Evolutionary conservation across 805 yeast species (phyloP), one percentile per base, ranked within the genome.

Genomic region (Saturnispora hagleri): DNA sequence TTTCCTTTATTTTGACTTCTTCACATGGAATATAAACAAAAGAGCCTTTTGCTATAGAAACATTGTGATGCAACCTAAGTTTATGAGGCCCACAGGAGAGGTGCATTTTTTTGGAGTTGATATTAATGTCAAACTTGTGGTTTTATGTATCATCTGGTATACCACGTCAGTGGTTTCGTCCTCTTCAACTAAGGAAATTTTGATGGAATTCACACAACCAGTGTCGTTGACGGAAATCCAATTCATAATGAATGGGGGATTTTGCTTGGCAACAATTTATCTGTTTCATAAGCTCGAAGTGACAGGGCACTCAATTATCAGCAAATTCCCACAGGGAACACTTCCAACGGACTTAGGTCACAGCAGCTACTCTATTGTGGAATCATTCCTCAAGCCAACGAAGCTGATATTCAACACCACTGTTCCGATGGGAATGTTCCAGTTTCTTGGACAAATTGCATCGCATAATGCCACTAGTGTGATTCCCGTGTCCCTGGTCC

Each of bases 401-500:
- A 57, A 64, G 46, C 62, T 73, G 48, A 71, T 84, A 34, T 58
- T 86, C 15, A 62, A 71, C 47, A 83, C 89, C 13, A 88, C 96
- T 0, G 77, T 88, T 22, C 98, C 98, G 18, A 89, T 91, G 96
- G 98, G 97, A 7, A 72, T 82, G 55, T 93, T 91, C 70, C 98
- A 91, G 71, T 86, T 91, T 58, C 72, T 84, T 20, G 99, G 98
- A 20, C 98, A 91, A 67, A 81, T 90, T 55, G 80, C 95, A 13
- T 80, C 95, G 7, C 97, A 90, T 65, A 86, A 86, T 63, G 91
- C 98, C n/a, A 89, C 97, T 2, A 78, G 90, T 2, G 67, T 86
- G 55, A 87, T 93, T 48, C 97, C 97, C 0, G 97, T 93, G n/a
- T 86, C 97, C 5, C 70, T 90, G 57, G 97, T 93, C 20, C 97